Base-by-base conservation (phyloP, 1,284 basidiomycete species). In the Stygiomarasmius scandens region DNA sequence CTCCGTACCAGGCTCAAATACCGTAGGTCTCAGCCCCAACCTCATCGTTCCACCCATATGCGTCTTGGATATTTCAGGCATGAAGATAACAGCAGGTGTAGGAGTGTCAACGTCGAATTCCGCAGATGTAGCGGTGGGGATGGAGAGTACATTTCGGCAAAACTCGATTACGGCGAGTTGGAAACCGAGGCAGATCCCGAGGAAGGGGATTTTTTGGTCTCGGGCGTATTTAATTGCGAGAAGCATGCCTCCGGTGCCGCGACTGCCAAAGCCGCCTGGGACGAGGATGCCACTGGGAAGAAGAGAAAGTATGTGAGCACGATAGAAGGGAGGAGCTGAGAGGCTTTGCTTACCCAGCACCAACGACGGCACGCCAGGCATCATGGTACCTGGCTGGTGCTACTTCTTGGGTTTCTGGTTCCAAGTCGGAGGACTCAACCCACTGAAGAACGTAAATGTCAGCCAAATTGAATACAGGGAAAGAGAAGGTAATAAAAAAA, bases 31-130 rank as follows among this genome's bases (percentile, higher is more conserved):
- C 52, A 99, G 81, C 22, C 96, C 96, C 14, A 98, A 84, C 20
- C 96, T 89, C 96, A 99, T 99, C 22, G 96, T 99, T 25, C 96
- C 96, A 55, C 96, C 96, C 83, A 99, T 93, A 65, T 99, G 95
- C 6, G 96, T 98, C 71, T 92, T 93, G 47, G 95, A 97, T 66
- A 99, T 93, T 74, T 99, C 96, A 27, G 96, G 96, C 96, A 99
- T 99, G 84, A 96, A 99, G 65, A 98, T 85, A 73, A 99, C 83
- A 56, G 96, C 83, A 0, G 92, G 92, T 63, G 93, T 80, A 32
- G 80, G 74, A 1, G 83, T 72, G 2, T 82, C 72, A 2, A 76
- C 61, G 46, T 84, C 76, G 64, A 99, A 92, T 74, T 99, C 96
- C 24, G 86, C 77, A 1, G 96, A 98, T 58, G 89, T 90, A n/a